Conservation (phyloP, 2,329 filamentous ascomycete genomes). For the Apiospora koreana region DNA sequence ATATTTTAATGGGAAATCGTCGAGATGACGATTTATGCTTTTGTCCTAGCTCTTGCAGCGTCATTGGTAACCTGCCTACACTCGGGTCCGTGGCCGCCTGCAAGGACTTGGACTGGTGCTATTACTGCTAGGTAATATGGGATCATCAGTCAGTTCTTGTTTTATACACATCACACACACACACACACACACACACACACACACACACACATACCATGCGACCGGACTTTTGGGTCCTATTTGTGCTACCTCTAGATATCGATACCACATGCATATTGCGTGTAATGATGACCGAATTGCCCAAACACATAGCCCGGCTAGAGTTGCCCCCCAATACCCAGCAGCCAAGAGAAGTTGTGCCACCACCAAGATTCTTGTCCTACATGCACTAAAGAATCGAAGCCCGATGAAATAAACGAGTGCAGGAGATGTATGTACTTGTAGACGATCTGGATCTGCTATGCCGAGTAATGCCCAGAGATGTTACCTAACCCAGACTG, state of each 20-base stretch:
- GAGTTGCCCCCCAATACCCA: too few species aligned
- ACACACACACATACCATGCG: not conserved
- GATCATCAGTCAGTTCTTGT: conserved; percentile 8
- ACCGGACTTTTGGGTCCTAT: not conserved
- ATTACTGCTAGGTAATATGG: conserved; percentile 9
- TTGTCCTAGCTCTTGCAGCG: not conserved
- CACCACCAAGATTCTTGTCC: not conserved
- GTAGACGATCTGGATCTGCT: not conserved
- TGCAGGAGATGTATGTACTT: too few species aligned
- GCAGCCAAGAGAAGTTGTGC: too few species aligned
- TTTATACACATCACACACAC: not conserved
- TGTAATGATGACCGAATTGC: not conserved
- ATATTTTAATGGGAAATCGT: not conserved
- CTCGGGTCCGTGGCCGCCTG: not conserved
- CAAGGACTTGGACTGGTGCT: not conserved
- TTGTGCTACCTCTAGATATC: not conserved
- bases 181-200: not conserved
- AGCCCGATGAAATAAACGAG: too few species aligned
- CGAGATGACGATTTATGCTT: not conserved
- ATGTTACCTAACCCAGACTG: not conserved
- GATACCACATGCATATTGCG: not conserved
- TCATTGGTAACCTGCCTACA: not conserved
- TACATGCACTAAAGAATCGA: too few species aligned
- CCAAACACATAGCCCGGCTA: too few species aligned
- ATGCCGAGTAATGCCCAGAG: not conserved